A percentile compares a stretch with the other conserved stretches of the same genome.
Evolutionary conservation across 371 early-diverging fungal species (phyloP).

Genomic region (Globomyces sp.): DNA sequence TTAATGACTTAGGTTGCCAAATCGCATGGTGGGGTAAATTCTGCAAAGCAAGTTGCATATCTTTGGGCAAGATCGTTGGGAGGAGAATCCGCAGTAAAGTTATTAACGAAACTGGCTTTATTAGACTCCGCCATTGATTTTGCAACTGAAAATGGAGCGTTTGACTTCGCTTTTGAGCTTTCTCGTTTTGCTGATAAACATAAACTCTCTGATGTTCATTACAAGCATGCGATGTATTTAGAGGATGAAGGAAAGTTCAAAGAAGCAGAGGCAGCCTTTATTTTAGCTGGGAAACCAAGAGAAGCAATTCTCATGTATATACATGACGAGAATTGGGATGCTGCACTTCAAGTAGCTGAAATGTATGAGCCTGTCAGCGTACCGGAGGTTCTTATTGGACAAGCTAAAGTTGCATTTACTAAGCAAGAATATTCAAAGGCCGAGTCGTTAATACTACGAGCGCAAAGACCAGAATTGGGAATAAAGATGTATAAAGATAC

Average conservation of each 20-base stretch:
- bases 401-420: slow-evolving; percentile 49
- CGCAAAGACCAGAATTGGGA: slow-evolving; percentile 56
- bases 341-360: slow-evolving; percentile 52
- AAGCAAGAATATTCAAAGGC: slow-evolving; percentile 45
- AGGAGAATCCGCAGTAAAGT: slow-evolving; percentile 59
- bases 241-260: slow-evolving; percentile 60
- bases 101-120: slow-evolving; percentile 53
- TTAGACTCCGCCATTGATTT: slow-evolving; percentile 59
- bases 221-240: slow-evolving; percentile 58
- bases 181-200: slow-evolving; percentile 51
- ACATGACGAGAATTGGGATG: slow-evolving; percentile 61
- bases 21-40: slow-evolving; percentile 47
- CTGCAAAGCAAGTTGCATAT: slow-evolving; percentile 60
- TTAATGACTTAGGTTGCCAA: slow-evolving; percentile 45
- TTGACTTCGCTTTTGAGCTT: slow-evolving; percentile 62
- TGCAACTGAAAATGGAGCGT: slow-evolving; percentile 59
- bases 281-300: slow-evolving; percentile 54
- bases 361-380: slow-evolving; percentile 48
- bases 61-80: slow-evolving; percentile 60
- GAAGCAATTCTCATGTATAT: slow-evolving; percentile 63
- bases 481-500: slow-evolving; percentile 53
- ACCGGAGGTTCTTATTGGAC: slow-evolving; percentile 55
- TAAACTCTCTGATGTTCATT: slow-evolving; percentile 54
- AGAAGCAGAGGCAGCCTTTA: slow-evolving; percentile 57
- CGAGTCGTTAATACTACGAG: slow-evolving; percentile 53